Conservation (phyloP, 2,329 filamentous ascomycete species). For the Onygenales sp. region DNA sequence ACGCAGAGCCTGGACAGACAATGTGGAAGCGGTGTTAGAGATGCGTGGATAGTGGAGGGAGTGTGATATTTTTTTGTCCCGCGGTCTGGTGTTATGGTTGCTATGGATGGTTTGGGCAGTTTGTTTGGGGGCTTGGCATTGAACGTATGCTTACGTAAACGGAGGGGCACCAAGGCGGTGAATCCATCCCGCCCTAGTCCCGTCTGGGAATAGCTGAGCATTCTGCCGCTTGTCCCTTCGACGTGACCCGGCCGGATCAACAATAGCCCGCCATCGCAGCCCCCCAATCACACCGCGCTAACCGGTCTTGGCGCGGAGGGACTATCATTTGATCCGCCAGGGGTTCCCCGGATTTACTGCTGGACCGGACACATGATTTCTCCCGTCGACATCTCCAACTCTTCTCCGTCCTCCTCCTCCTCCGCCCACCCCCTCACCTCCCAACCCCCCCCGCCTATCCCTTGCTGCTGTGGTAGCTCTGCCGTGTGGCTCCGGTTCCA, state of each 20-base stretch:
- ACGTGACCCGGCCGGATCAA: background rate
- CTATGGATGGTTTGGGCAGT: background rate
- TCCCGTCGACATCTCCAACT: background rate
- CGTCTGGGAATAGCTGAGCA: background rate
- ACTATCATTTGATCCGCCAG: background rate
- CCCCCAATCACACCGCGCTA: background rate
- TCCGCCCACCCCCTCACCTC: background rate
- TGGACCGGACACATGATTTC: background rate
- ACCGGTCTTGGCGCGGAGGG: background rate
- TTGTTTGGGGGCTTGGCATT: conserved; percentile 1
- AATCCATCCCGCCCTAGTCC: background rate
- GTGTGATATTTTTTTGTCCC: background rate
- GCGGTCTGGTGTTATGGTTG: conserved; percentile 1
- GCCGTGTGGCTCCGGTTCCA: no score
- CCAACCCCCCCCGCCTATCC: background rate
- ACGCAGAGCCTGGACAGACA: background rate
- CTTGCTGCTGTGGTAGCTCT: background rate
- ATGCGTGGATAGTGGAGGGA: background rate
- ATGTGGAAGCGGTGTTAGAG: background rate
- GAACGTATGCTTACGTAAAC: background rate
- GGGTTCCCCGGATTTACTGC: conserved; percentile 5
- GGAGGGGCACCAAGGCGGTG: conserved; percentile 1
- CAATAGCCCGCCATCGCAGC: background rate
- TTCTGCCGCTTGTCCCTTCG: background rate
- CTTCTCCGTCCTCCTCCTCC: background rate